Percentiles rank a stretch among this genome's conserved stretches.
phyloP scores from a whole-genome alignment of 306 rosid genomes.

The Begonia fuchsioides region DNA sequence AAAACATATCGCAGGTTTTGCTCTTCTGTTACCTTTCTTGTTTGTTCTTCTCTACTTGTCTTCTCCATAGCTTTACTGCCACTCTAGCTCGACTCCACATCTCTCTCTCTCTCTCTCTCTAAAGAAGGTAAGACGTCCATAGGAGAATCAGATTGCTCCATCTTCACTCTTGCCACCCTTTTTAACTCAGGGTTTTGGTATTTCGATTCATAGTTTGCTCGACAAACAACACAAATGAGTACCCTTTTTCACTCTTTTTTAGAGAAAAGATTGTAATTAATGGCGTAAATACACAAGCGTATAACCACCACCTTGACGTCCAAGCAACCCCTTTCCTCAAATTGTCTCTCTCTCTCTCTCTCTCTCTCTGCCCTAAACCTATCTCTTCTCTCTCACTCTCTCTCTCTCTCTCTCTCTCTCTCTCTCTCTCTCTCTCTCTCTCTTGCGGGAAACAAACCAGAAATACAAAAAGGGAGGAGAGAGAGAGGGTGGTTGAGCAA shows the following conservation, averaged over 20 bases:
- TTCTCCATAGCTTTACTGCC: slow-evolving; percentile 37
- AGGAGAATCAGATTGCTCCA: slow-evolving; percentile 44
- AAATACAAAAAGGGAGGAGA: slow-evolving; percentile 1
- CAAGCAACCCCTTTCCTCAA: slow-evolving; percentile 36
- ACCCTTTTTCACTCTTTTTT: slow-evolving; percentile 11
- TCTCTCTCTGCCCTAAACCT: slow-evolving; percentile 2
- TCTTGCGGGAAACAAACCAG: slow-evolving; percentile 10
- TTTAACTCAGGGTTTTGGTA: neutral
- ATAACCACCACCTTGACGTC: slow-evolving; percentile 33
- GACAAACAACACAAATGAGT: neutral
- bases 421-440: slow-evolving; percentile 6
- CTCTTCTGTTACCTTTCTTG: slow-evolving; percentile 10
- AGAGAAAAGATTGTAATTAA: slow-evolving; percentile 11
- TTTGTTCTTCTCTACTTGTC: slow-evolving; percentile 37
- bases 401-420: slow-evolving; percentile 15
- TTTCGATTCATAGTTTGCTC: neutral
- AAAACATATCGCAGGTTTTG: neutral
- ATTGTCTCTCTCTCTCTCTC: slow-evolving; percentile 18
- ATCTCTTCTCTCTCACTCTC: too few species aligned
- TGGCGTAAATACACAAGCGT: slow-evolving; percentile 18
- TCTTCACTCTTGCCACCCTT: slow-evolving; percentile 56
- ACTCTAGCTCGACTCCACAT: slow-evolving; percentile 63
- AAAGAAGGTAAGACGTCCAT: slow-evolving; percentile 64
- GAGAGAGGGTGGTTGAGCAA: neutral
- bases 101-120: slow-evolving; percentile 12